Evolutionary conservation across 2,329 filamentous ascomycete genomes (phyloP), one percentile per base, ranked within the genome.

Genomic region (Calonectria crousiana): DNA sequence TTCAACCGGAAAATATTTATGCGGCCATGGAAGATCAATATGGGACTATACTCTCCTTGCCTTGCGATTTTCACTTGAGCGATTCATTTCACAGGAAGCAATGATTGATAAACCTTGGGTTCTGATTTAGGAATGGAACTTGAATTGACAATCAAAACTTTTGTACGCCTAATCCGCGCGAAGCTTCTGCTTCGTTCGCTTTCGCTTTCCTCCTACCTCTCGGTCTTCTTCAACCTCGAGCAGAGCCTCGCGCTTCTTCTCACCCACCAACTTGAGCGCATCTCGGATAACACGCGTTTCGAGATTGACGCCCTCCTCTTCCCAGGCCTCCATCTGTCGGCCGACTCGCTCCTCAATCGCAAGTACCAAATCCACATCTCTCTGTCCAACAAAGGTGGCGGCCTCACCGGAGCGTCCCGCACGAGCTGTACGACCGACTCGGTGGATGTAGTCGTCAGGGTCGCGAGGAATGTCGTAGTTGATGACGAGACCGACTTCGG

Each of bases 401-500:
- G 94, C 92, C 77, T 95, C 93, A 80, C 97, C 97, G 68, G 89
- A 89, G 56, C 95, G 91, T 0, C 97, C 97, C 0, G 97, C 97
- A 90, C 97, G 93, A 4, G 97, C 97, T 16, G 97, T 99, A 85
- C 97, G 93, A 84, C 97, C 97, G 66, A 98, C 96, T 16, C 97
- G 92, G 87, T 99, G 97, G 78, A 99, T 97, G 84, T 99, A 99
- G 85, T 98, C 96, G 83, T 98, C 96, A 4, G 96, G 95, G 82
- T 98, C 95, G n/a, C 96, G 92, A 0, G 97, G 97, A 0, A 99
- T 92, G 83, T 99, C 97, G 85, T 96, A 99, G 85, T 99, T 98
- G 82, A 99, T 88, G 3, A 99, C 97, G 20, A 98, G 86, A 69
- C 91, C 93, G 9, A 98, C 96, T 78, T 95, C 94, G 1, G 96